Evolutionary conservation across 352 stramenopile genomes (phyloP).

Genomic region (Phytophthora pluvialis): DNA sequence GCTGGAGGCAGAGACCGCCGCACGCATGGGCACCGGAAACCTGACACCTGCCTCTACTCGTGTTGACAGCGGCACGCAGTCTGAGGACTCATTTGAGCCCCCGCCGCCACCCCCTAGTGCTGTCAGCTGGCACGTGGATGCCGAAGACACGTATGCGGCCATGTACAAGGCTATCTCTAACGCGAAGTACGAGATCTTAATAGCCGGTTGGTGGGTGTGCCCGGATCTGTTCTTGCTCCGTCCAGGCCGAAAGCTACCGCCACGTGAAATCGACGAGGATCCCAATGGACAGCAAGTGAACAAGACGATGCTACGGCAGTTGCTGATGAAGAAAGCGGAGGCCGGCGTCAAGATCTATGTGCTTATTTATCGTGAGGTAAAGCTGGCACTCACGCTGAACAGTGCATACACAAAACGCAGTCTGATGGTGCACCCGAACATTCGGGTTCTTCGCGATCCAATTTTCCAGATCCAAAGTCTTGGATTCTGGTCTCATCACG

Average conservation of each 20-base stretch:
- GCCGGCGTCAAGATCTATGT: slow-evolving; percentile 91
- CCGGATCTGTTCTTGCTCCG: slow-evolving; percentile 86
- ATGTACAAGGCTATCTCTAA: slow-evolving; percentile 89
- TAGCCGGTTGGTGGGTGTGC: slow-evolving; percentile 91
- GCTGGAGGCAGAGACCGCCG: slow-evolving; percentile 32
- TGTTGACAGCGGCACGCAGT: slow-evolving; percentile 68
- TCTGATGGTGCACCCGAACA: slow-evolving; percentile 85
- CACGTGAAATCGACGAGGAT: slow-evolving; percentile 34
- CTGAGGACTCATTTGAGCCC: slow-evolving; percentile 56
- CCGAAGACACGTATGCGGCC: slow-evolving; percentile 84
- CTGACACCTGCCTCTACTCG: slow-evolving; percentile 31
- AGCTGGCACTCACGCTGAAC: slow-evolving; percentile 89
- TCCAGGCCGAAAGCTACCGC: slow-evolving; percentile 59
- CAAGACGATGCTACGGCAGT: slow-evolving; percentile 75
- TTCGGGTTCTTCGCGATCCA: slow-evolving; percentile 90
- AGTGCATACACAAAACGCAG: slow-evolving; percentile 86
- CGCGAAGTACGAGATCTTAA: slow-evolving; percentile 91
- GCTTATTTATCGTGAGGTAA: slow-evolving; percentile 92
- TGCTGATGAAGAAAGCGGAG: slow-evolving; percentile 81
- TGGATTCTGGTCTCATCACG: slow-evolving; percentile 93
- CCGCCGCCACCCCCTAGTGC: slow-evolving; percentile 53
- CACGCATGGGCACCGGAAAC: slow-evolving; percentile 34
- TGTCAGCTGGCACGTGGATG: slow-evolving; percentile 88
- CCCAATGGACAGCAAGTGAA: slow-evolving; percentile 51
- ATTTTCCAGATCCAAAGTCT: slow-evolving; percentile 92